A percentile compares a stretch with the other conserved stretches of the same genome.
These are phyloP conservation scores for Suillus americanus DNA, from an alignment of 768 basidiomycete genomes.

Conservation along the genomic window DNA sequence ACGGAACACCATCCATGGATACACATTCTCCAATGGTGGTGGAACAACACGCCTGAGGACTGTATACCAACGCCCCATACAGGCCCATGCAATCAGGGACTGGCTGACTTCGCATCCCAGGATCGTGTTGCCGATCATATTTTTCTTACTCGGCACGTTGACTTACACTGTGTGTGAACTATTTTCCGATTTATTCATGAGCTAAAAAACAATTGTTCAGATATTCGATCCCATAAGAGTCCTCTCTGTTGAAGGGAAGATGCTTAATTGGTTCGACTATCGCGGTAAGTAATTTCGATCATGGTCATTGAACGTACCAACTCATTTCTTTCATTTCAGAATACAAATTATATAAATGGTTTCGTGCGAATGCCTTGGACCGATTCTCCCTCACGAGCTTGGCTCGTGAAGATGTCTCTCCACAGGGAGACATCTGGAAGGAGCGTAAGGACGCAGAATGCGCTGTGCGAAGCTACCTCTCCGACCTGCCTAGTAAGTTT, in stretches of 20 bases:
- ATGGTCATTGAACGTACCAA: background rate
- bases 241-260: slow-evolving; percentile 77
- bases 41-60: slow-evolving; percentile 48
- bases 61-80: slow-evolving; percentile 62
- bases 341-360: slow-evolving; percentile 75
- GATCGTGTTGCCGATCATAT: slow-evolving; percentile 74
- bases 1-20: slow-evolving; percentile 77
- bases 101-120: slow-evolving; percentile 89
- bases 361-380: slow-evolving; percentile 61
- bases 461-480: slow-evolving; percentile 67
- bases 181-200: background rate
- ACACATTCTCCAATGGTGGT: slow-evolving; percentile 34
- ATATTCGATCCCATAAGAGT: slow-evolving; percentile 92
- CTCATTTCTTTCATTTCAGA: slow-evolving; percentile 40
- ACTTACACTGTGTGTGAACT: slow-evolving; percentile 74
- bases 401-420: slow-evolving; percentile 15
- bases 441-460: slow-evolving; percentile 79
- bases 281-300: slow-evolving; percentile 42
- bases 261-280: slow-evolving; percentile 84
- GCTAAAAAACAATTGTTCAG: slow-evolving; percentile 36
- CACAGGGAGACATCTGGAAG: slow-evolving; percentile 65
- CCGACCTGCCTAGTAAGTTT: slow-evolving; percentile 69
- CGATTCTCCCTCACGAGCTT: slow-evolving; percentile 35
- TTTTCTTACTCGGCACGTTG: slow-evolving; percentile 87
- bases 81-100: slow-evolving; percentile 64